Evolutionary conservation across 306 rosid genomes (phyloP).

Genomic region (Vigna hirtella): DNA sequence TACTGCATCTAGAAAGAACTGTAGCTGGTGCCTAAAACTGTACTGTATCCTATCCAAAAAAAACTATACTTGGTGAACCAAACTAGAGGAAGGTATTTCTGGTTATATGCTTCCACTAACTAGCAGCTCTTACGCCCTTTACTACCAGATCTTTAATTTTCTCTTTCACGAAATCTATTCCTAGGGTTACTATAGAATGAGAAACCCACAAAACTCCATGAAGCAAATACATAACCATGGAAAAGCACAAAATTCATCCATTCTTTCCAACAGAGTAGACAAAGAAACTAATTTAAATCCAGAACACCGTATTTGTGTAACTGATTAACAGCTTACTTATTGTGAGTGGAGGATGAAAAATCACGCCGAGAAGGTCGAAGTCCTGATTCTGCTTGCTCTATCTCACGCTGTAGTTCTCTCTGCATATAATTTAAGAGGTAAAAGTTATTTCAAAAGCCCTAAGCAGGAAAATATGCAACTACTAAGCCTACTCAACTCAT

Average conservation of each 20-base stretch:
- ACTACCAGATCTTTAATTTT: neutral
- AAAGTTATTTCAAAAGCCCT: constrained; percentile 11
- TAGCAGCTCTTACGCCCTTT: neutral
- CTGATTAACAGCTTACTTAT: constrained; percentile 59
- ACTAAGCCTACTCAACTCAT: neutral
- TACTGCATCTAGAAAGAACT: neutral
- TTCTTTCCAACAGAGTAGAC: constrained; percentile 2
- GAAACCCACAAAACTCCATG: constrained; percentile 13
- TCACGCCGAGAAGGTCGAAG: constrained; percentile 82
- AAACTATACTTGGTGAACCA: neutral
- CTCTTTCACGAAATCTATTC: constrained; percentile 43
- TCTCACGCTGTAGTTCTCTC: constrained; percentile 94
- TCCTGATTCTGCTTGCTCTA: constrained; percentile 95
- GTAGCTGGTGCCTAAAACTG: neutral
- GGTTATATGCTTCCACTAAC: neutral
- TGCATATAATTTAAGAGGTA: constrained; percentile 47
- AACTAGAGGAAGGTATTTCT: neutral
- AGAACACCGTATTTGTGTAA: neutral
- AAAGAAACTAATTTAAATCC: neutral
- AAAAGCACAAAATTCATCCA: constrained; percentile 9
- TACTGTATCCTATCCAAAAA: neutral
- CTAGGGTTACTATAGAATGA: constrained; percentile 68
- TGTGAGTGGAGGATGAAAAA: constrained; percentile 73
- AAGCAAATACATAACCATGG: neutral
- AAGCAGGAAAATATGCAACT: constrained; percentile 14